Evolutionary conservation across 2,329 filamentous ascomycete genomes (phyloP).

Genomic region (Parasarocladium wereldwijsianum): DNA sequence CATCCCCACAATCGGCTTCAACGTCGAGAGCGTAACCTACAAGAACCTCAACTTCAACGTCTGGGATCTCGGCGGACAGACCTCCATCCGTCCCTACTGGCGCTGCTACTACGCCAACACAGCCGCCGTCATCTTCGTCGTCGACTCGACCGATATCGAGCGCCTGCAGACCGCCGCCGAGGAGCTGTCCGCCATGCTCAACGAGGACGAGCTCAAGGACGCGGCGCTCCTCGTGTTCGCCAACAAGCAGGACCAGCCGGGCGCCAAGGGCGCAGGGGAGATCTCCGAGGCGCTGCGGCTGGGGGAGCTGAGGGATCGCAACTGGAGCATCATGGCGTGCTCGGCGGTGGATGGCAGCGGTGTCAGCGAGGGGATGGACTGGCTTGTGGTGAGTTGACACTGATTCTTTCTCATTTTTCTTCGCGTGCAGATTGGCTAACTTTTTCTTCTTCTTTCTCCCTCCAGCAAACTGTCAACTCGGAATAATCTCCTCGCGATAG

Average conservation of each 20-base stretch:
- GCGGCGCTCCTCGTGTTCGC: constrained; percentile 88
- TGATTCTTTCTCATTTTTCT: not conserved
- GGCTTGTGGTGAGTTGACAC: constrained; percentile 61
- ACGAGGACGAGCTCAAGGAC: constrained; percentile 91
- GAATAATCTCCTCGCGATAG: constrained; percentile 4
- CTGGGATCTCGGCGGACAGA: constrained; percentile 96
- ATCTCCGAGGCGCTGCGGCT: constrained; percentile 87
- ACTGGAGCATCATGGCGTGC: constrained; percentile 98
- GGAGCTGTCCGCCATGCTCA: constrained; percentile 87
- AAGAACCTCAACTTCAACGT: constrained; percentile 98
- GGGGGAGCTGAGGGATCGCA: constrained; percentile 83
- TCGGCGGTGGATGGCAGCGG: constrained; percentile 91
- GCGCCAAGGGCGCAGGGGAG: constrained; percentile 89
- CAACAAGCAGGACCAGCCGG: constrained; percentile 98
- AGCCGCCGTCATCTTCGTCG: constrained; percentile 94
- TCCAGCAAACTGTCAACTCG: constrained; percentile 13
- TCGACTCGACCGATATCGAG: constrained; percentile 96
- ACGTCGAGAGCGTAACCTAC: constrained; percentile 97
- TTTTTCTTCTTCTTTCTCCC: not conserved
- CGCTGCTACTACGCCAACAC: constrained; percentile 99
- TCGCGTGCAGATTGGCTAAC: not conserved
- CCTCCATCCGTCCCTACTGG: constrained; percentile 98
- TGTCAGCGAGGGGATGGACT: constrained; percentile 97
- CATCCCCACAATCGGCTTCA: constrained; percentile 98
- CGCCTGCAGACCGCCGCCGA: constrained; percentile 84